phyloP scores from a whole-genome alignment of 2,329 filamentous ascomycete species.

The Ophiostoma australiae region DNA sequence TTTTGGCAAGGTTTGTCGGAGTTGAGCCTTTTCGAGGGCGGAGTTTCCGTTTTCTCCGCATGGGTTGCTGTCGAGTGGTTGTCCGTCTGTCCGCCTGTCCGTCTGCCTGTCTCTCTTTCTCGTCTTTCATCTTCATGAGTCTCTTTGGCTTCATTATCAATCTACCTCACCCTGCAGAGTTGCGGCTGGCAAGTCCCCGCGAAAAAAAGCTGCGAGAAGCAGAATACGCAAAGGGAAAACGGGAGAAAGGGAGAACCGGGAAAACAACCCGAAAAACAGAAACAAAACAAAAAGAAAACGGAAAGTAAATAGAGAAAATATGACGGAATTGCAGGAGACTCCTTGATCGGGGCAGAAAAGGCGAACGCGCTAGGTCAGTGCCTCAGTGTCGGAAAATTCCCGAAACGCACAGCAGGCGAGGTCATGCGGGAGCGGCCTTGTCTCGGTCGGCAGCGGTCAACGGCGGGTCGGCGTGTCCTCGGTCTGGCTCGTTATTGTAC shows the following conservation, averaged over 20 bases:
- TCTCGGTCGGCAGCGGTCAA: conserved; percentile 6
- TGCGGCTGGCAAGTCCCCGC: neutral
- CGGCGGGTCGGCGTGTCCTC: conserved; percentile 16
- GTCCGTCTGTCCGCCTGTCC: neutral
- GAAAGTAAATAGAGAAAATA: neutral
- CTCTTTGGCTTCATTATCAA: neutral
- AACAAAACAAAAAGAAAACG: no score
- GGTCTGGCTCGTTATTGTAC: conserved; percentile 12
- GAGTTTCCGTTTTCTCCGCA: neutral
- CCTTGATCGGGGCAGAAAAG: neutral
- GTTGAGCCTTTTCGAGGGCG: neutral
- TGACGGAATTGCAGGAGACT: neutral
- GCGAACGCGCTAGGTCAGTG: neutral
- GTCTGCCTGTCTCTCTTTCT: neutral
- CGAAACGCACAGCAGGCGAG: conserved; percentile 12
- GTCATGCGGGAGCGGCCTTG: conserved; percentile 6
- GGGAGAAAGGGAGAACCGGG: no score
- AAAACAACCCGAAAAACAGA: neutral
- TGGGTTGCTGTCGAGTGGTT: neutral
- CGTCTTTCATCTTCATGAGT: neutral
- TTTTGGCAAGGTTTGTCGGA: neutral
- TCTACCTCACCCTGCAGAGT: neutral
- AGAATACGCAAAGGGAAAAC: neutral
- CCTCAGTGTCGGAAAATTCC: conserved; percentile 12
- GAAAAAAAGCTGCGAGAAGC: neutral